Conservation (phyloP, 2,329 filamentous ascomycete genomes). For the Onygenales sp. region DNA sequence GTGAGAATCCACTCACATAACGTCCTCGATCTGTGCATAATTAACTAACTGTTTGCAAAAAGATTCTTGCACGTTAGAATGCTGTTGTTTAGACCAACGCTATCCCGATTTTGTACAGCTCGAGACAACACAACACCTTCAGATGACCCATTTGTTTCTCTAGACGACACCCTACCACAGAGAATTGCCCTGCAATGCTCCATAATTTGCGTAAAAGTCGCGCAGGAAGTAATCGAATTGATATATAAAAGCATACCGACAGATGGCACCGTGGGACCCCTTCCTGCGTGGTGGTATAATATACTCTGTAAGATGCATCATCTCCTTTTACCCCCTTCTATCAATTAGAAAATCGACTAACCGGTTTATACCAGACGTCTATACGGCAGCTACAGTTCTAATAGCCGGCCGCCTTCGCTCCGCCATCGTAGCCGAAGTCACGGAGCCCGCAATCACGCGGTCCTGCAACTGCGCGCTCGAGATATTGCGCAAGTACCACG, state of each 20-base stretch:
- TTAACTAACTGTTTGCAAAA: too few species aligned
- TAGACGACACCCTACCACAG: too few species aligned
- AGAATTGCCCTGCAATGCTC: constrained; percentile 26
- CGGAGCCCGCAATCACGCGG: constrained; percentile 1
- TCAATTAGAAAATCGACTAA: too few species aligned
- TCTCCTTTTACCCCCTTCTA: too few species aligned
- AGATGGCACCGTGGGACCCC: constrained; percentile 18
- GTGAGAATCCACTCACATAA: too few species aligned
- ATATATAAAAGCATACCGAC: constrained; percentile 21
- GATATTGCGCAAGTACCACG: constrained; percentile 22
- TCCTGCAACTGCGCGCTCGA: constrained; percentile 23
- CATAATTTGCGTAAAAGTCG: constrained; percentile 25
- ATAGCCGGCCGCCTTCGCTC: neutral
- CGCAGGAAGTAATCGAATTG: constrained; percentile 23
- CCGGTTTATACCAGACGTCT: neutral
- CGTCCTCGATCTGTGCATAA: too few species aligned
- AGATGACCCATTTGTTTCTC: too few species aligned
- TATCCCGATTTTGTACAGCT: too few species aligned
- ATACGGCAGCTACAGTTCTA: neutral
- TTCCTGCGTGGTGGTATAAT: constrained; percentile 31
- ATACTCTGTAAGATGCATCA: constrained; percentile 17
- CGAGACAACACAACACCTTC: too few species aligned
- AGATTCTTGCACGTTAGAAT: too few species aligned
- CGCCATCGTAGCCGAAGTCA: neutral
- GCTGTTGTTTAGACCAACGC: too few species aligned